Percentiles rank a stretch among this genome's conserved stretches.
Evolutionary conservation across 1,284 basidiomycete genomes (phyloP).

Genomic region (Cryptococcus hybrid): DNA sequence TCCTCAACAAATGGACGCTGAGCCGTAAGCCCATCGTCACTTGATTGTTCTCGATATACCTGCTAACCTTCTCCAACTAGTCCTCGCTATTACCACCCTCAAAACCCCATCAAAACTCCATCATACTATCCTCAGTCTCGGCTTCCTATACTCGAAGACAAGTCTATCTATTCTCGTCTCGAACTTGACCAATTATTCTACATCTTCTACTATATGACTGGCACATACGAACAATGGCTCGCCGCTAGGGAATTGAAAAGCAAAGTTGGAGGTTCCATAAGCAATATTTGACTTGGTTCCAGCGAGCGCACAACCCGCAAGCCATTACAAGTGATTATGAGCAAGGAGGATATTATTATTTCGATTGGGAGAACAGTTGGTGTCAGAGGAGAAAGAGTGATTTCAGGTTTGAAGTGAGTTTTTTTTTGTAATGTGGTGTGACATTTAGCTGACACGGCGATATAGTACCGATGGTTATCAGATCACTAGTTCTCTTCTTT

Average conservation of each 20-base stretch:
- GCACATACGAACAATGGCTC: conserved; percentile 95
- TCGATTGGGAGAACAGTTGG: conserved; percentile 97
- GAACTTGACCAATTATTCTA: conserved; percentile 99
- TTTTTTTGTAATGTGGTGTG: conserved; percentile 1
- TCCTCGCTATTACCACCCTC: conserved; percentile 94
- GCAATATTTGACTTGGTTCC: conserved; percentile 99
- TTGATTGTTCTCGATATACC: not conserved
- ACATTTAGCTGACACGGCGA: conserved; percentile 1
- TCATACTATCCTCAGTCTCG: conserved; percentile 92
- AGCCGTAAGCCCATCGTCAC: conserved; percentile 64
- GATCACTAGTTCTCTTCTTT: conserved; percentile 60
- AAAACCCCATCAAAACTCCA: conserved; percentile 89
- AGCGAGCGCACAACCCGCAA: conserved; percentile 97
- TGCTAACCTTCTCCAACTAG: conserved; percentile 51
- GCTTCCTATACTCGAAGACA: conserved; percentile 75
- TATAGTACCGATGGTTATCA: conserved; percentile 78
- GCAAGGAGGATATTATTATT: conserved; percentile 96
- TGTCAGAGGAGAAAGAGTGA: conserved; percentile 98
- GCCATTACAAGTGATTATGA: conserved; percentile 99
- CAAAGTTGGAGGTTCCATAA: conserved; percentile 99
- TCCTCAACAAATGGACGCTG: conserved; percentile 90
- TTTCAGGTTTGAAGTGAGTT: conserved; percentile 73
- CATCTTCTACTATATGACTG: conserved; percentile 97
- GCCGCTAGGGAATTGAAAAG: conserved; percentile 96
- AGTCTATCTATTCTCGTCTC: conserved; percentile 84